phyloP scores from a whole-genome alignment of 805 yeast genomes.

The Wickerhamiella brachini region DNA sequence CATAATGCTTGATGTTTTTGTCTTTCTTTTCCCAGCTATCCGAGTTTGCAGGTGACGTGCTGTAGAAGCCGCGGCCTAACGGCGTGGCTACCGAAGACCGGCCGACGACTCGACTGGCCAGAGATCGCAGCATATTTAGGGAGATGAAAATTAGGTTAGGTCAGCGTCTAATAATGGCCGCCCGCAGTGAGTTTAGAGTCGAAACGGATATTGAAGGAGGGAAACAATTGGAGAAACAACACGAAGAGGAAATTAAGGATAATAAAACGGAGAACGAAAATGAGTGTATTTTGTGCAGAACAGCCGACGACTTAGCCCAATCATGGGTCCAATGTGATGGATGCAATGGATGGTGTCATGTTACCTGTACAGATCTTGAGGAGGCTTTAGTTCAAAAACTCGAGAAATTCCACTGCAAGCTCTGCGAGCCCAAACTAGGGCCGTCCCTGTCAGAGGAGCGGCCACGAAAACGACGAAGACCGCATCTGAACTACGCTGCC shows the following conservation, averaged over 20 bases:
- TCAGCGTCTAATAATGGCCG: too few relatives aligned
- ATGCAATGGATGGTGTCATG: constrained; percentile 45
- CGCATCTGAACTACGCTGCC: constrained; percentile 64
- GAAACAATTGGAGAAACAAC: too few relatives aligned
- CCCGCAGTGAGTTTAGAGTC: too few relatives aligned
- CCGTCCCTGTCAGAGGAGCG: constrained; percentile 35
- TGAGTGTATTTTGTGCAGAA: constrained; percentile 3
- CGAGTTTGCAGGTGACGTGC: neutral
- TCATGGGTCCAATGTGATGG: constrained; percentile 46
- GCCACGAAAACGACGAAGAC: constrained; percentile 34
- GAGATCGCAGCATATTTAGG: neutral
- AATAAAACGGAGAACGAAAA: neutral
- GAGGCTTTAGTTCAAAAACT: constrained; percentile 32
- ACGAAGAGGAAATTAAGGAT: neutral
- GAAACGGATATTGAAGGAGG: too few relatives aligned
- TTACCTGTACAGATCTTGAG: constrained; percentile 32
- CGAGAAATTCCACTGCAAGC: constrained; percentile 41
- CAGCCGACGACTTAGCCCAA: neutral
- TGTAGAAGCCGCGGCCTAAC: neutral
- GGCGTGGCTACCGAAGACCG: too few relatives aligned
- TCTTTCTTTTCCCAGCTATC: neutral
- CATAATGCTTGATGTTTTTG: neutral
- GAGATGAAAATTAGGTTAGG: neutral
- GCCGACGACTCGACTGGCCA: neutral
- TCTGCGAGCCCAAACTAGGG: constrained; percentile 35